Evolutionary conservation across 257 asterid species (phyloP), one percentile per base, ranked within the genome.

Genomic region (Jacaranda mimosifolia): DNA sequence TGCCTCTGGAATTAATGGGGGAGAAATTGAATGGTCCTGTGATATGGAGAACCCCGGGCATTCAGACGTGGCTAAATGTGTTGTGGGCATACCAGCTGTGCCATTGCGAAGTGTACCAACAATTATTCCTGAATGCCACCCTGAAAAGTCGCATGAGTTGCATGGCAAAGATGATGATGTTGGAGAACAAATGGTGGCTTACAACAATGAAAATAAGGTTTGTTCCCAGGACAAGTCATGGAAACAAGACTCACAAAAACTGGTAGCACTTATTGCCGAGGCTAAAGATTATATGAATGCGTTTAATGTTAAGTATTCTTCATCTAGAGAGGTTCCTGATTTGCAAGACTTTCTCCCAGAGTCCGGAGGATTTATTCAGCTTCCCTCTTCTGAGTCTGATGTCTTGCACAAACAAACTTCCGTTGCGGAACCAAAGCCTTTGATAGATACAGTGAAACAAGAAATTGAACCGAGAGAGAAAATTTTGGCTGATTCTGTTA

Each of bases 51-150:
- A 57, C 64, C 43, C 63, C 7, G 14, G 71, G 52, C 0, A 32
- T 59, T 26, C 76, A 45, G n/a, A 64, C 52, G 48, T 17, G 7
- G 74, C 14, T 18, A 40, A 21, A 17, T 4, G 12, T 70, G 78
- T 1, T 74, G 45, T 2, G 56, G 80, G 55, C 32, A 72, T 51
- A 36, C 55, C 74, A 48, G 84, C 75, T 15, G 78, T 70, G 42
- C 85, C 85, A 32, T 57, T 81, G 69, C 80, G 87, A 74, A 57
- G 79, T 80, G 6, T 45, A 32, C 81, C 78, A 9, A 18, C 68
- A 3, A 35, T 9, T 72, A 45, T 59, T 71, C 26, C 63, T 48
- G 48, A 4, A 48, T 5, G 0, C 1, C 48, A 63, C 67, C 45
- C n/a, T 42, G 62, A 46, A 32, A 69, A 48, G 51, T 32, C 35